Percentiles rank a stretch among this genome's conserved stretches.
Evolutionary conservation across 768 basidiomycete species (phyloP).

Genomic region (Hirschioporus abietinus): DNA sequence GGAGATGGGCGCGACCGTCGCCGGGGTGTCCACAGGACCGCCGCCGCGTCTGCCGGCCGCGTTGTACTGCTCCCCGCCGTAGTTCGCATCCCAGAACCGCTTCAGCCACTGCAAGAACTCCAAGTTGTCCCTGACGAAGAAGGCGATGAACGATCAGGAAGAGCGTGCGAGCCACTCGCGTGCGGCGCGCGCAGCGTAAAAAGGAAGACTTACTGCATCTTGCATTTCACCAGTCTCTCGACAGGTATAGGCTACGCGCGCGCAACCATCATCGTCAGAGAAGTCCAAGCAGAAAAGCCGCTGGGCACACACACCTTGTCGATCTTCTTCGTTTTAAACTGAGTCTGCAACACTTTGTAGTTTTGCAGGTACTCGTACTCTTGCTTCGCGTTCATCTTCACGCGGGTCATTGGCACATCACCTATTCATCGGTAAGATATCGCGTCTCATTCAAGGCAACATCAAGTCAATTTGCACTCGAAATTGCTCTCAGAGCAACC

Average conservation of each 20-base stretch:
- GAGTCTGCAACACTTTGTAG: slow-evolving; percentile 91
- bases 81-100: slow-evolving; percentile 92
- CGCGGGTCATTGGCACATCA: slow-evolving; percentile 84
- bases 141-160: slow-evolving; percentile 7
- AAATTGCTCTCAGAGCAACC: slow-evolving; percentile 4
- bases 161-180: slow-evolving; percentile 1
- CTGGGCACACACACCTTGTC: slow-evolving; percentile 67
- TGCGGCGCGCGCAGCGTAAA: slow-evolving; percentile 10
- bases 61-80: slow-evolving; percentile 83
- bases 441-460: background rate
- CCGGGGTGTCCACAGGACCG: slow-evolving; percentile 67
- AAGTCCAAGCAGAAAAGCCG: slow-evolving; percentile 4
- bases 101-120: slow-evolving; percentile 98
- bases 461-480: slow-evolving; percentile 12
- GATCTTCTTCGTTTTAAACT: slow-evolving; percentile 88
- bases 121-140: slow-evolving; percentile 75
- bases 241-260: slow-evolving; percentile 81
- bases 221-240: slow-evolving; percentile 94
- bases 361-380: slow-evolving; percentile 95
- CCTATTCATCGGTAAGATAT: slow-evolving; percentile 37
- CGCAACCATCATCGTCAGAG: slow-evolving; percentile 10
- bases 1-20: slow-evolving; percentile 67
- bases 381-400: slow-evolving; percentile 95
- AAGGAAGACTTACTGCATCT: slow-evolving; percentile 82
- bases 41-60: slow-evolving; percentile 77